Conservation (phyloP, 192 early-diverging fungal species). For the Gonapodya prolifera region DNA sequence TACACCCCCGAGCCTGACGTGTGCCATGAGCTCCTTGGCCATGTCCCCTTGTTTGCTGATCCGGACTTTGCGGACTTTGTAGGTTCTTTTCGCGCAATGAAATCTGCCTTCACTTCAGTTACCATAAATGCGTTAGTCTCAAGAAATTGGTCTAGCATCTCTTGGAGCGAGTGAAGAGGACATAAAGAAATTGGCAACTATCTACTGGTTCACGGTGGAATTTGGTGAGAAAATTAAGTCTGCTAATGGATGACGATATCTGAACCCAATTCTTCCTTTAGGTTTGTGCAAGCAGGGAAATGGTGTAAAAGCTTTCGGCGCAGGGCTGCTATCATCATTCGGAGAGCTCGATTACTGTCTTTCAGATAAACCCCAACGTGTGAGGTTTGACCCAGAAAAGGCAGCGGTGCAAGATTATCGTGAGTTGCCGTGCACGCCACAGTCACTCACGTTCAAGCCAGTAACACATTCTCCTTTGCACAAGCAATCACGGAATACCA, state of each 20-base stretch:
- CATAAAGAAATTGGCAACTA: slow-evolving; percentile 74
- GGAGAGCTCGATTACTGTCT: slow-evolving; percentile 89
- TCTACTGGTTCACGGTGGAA: slow-evolving; percentile 84
- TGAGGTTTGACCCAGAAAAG: slow-evolving; percentile 73
- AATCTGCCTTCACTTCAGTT: not conserved
- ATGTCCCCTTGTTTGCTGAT: slow-evolving; percentile 53
- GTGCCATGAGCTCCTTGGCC: slow-evolving; percentile 92
- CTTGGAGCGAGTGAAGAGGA: slow-evolving; percentile 86
- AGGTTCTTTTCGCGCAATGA: not conserved
- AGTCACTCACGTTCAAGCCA: not conserved
- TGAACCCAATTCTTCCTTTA: not conserved
- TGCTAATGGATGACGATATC: not conserved
- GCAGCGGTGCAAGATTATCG: slow-evolving; percentile 24
- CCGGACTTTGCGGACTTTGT: slow-evolving; percentile 14
- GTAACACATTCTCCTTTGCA: slow-evolving; percentile 34
- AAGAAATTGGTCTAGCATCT: slow-evolving; percentile 88
- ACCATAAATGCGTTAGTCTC: slow-evolving; percentile 21
- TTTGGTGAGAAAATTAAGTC: slow-evolving; percentile 66
- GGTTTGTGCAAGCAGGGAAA: slow-evolving; percentile 17
- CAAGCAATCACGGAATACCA: slow-evolving; percentile 86
- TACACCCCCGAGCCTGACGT: slow-evolving; percentile 45
- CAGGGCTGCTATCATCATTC: slow-evolving; percentile 83
- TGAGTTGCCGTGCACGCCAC: not conserved
- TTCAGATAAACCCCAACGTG: slow-evolving; percentile 61
- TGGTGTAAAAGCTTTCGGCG: slow-evolving; percentile 76